Evolutionary conservation across 495 filamentous ascomycete species (phyloP), one percentile per base, ranked within the genome.

Genomic region (Tuber microsphaerosporum): DNA sequence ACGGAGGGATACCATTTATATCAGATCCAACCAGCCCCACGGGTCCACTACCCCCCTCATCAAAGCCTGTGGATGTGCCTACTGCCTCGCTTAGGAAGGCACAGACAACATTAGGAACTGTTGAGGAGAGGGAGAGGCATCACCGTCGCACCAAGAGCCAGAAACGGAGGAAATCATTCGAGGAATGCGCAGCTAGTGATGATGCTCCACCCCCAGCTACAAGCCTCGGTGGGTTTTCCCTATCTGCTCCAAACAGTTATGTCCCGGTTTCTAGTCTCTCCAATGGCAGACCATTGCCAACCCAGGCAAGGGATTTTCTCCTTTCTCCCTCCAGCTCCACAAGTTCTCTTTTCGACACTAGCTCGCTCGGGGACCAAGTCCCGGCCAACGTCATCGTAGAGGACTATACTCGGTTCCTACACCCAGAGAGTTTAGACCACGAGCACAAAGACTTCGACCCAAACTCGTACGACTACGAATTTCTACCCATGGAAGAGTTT

Each of bases 261-360:
- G 77, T 79, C 42, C 77, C 77, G 26, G 48, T 79, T 61, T 79
- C 77, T n/a, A 79, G 77, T 48, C 70, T 79, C 16, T 48, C 73
- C 31, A 79, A 69, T 9, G 74, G 73, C 45, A 79, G 76, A 41
- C 69, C 61, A 42, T 69, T 79, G 41, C 77, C 77, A 51, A 22
- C 77, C 31, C 56, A 65, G 26, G 26, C 56, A 31, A 76, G 76
- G 56, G 77, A 79, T 39, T 75, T 79, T 34, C 77, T 79, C 41
- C 76, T 79, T 71, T 79, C 77, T 1, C 77, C 77, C 26, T 79
- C 77, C 31, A 79, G 77, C 65, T 79, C 77, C 41, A 79, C 77
- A 46, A 79, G 77, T 39, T 79, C 77, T 12, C 77, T 79, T 31
- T 79, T 79, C 37, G 77, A 79, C 65, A 79, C 76, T 2, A 79